phyloP scores from a whole-genome alignment of 2,329 filamentous ascomycete genomes.

The Paracamarosporium sp. region DNA sequence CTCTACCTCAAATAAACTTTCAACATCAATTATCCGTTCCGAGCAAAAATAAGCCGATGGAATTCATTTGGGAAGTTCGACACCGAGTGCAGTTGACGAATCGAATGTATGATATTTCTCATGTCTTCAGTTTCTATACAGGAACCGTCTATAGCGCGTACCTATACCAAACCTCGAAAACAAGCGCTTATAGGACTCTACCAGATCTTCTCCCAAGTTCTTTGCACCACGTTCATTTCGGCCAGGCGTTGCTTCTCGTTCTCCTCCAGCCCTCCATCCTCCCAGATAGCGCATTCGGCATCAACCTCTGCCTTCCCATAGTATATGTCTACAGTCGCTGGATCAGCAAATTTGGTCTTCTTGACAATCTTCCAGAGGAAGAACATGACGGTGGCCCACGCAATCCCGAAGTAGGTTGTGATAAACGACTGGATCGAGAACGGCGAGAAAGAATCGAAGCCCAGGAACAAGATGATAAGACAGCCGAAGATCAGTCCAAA shows the following conservation, averaged over 20 bases:
- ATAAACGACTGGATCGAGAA: constrained; percentile 49
- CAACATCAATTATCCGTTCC: no score
- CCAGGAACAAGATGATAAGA: constrained; percentile 71
- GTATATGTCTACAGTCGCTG: constrained; percentile 47
- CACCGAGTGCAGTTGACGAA: no score
- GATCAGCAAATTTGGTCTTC: constrained; percentile 57
- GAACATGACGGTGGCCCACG: constrained; percentile 55
- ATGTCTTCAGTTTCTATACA: no score
- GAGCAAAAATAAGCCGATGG: no score
- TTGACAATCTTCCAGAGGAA: constrained; percentile 66
- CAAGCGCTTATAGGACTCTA: background rate
- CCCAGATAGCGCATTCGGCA: constrained; percentile 41
- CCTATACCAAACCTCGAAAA: background rate
- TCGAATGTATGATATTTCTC: no score
- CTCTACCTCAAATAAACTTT: no score
- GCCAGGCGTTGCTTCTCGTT: background rate
- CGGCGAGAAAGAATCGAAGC: constrained; percentile 60
- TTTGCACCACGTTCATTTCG: background rate
- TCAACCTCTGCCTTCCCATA: constrained; percentile 51
- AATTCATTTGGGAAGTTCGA: no score
- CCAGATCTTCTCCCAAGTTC: constrained; percentile 1
- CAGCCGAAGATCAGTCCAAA: constrained; percentile 58
- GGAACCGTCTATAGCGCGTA: background rate
- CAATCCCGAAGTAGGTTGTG: constrained; percentile 51
- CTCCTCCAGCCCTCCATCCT: background rate